phyloP scores from a whole-genome alignment of 2,329 filamentous ascomycete species.

The Ilyonectria sp. region DNA sequence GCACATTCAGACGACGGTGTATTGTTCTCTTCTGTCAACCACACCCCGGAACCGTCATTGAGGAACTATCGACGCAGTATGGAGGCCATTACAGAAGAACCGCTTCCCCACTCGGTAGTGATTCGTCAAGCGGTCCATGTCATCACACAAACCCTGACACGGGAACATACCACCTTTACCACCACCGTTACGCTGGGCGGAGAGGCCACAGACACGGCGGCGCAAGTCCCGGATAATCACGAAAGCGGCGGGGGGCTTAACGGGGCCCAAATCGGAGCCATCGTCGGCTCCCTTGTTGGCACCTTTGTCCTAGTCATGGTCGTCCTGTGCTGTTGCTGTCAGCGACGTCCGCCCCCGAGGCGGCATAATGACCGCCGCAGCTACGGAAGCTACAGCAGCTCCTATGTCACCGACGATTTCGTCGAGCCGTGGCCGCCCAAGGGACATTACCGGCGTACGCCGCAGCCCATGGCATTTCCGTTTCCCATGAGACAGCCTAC shows the following conservation, averaged over 20 bases:
- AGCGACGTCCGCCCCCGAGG: constrained; percentile 15
- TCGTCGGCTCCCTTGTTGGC: constrained; percentile 58
- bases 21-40: constrained; percentile 6
- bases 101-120: constrained; percentile 34
- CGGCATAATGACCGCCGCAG: constrained; percentile 29
- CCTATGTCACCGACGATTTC: constrained; percentile 32
- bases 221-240: constrained; percentile 28
- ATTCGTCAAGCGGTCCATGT: constrained; percentile 49
- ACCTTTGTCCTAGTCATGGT: constrained; percentile 53
- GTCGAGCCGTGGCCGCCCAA: constrained; percentile 22
- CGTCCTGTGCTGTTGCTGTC: constrained; percentile 50
- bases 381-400: constrained; percentile 34
- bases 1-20: constrained; percentile 34
- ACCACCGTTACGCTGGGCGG: constrained; percentile 52
- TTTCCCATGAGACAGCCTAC: background rate
- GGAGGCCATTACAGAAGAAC: constrained; percentile 19
- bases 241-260: constrained; percentile 47
- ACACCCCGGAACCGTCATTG: background rate
- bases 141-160: constrained; percentile 56
- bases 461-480: constrained; percentile 10
- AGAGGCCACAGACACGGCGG: constrained; percentile 25
- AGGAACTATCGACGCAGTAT: constrained; percentile 17
- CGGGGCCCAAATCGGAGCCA: constrained; percentile 57
- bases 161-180: constrained; percentile 55
- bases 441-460: constrained; percentile 1